Evolutionary conservation across 2,329 filamentous ascomycete species (phyloP), one percentile per base, ranked within the genome.

Genomic region (Aureobasidium sp.): DNA sequence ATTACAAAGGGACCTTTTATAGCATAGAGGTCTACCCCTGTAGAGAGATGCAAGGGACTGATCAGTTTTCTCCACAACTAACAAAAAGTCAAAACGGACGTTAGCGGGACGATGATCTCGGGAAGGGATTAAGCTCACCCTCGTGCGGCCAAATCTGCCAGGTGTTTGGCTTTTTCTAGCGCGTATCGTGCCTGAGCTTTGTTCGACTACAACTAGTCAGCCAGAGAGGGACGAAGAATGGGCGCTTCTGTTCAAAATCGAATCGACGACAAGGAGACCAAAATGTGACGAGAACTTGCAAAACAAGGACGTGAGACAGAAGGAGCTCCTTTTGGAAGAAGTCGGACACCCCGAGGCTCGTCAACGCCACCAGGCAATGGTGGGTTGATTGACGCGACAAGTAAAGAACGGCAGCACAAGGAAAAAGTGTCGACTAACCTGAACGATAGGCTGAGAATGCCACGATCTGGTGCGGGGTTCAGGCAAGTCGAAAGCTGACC

Each of bases 61-160:
- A 51, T 60, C 44, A 60, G 26, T 43, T 60, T 43, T 60, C 46
- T 51, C 34, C 57, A 20, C 46, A 60, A 51, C 46, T 60, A 51
- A 51, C 57, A 48, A 60, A 52, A 60, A 60, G 57, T 60, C 57
- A 60, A 60, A 60, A 60, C 36, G 57, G 46, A 60, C 44, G 44
- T 60, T 60, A 60, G 57, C 57, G 57, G 57, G 44, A 48, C 39
- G 44, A 50, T 43, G 36, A 60, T 60, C 57, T 43, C 57, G 57
- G 57, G 57, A 59, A 43, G 9, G 46, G 37, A 51, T 50, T 51
- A 60, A 60, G 57, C 57, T 60, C 57, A 60, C 57, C 55, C 57
- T 60, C 57, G 57, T 60, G 56, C 56, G 56, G 56, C 44, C 56
- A 50, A 47, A 57, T 41, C 43, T 59, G 57, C 46, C 57, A 60